Evolutionary conservation across 2,329 filamentous ascomycete species (phyloP), one percentile per base, ranked within the genome.

Genomic region (Chaetomium olivaceum): DNA sequence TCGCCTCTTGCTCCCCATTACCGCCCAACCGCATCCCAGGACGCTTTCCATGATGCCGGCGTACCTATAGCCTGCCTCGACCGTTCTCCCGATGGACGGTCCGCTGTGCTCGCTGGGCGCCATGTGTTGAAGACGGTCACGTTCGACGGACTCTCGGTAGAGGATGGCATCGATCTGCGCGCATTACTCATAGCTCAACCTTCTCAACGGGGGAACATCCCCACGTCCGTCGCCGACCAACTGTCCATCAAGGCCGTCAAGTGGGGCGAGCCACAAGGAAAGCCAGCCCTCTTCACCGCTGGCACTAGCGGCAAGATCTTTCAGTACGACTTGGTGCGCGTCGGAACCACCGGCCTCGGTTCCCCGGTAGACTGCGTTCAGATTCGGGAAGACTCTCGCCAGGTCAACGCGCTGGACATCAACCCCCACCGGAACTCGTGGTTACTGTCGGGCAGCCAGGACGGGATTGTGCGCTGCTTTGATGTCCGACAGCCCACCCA

Each of bases 281-380:
- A 82, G 67, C 80, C 81, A 16, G 83, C 81, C 46, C 81, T 89
- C 62, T 86, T 88, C 69, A 89, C 87, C 0, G 87, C 87, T 2
- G 88, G 86, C 72, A 83, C 84, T 58, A 87, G 84, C 67, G 87
- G 87, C 71, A 86, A 86, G 74, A 87, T 89, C 70, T 88, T 88
- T 67, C 80, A 85, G 66, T 89, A 89, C 71, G 86, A 89, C 73
- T 73, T 89, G 21, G 79, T 79, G 50, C 82, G 83, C 23, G 71
- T 85, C 11, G 80, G 82, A 1, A 73, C 79, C 1, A 80, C 78
- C 2, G 76, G 77, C 7, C 75, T 78, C 2, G 74, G 76, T 29
- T 76, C 75, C 1, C 76, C 81, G 14, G 80, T 87, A 59, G 85
- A 85, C 48, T 83, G 82, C 39, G 81, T 87, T 39, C 83, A 87